phyloP scores from a whole-genome alignment of 345 rosid genomes.

The Dipteronia sinensis region DNA sequence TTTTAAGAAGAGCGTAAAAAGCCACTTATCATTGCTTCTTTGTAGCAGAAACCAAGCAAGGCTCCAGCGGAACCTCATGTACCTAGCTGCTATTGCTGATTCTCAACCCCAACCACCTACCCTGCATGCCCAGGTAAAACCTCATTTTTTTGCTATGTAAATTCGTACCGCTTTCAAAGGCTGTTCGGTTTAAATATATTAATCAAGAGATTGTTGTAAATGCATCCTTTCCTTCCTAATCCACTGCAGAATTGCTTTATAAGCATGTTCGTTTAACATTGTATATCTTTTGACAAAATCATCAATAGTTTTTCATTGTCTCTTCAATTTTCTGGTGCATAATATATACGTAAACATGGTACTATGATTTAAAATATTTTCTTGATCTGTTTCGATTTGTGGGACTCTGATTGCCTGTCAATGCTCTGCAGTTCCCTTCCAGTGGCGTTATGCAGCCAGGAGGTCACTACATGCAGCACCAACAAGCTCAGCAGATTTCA shows the following conservation, averaged over 20 bases:
- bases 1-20: background rate
- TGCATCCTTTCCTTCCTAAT: too few species aligned
- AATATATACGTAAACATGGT: background rate
- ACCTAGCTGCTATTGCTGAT: constrained; percentile 98
- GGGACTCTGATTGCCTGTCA: constrained; percentile 12
- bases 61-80: constrained; percentile 97
- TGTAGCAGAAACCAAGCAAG: constrained; percentile 86
- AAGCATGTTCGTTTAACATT: background rate
- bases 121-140: constrained; percentile 77
- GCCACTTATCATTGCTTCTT: constrained; percentile 9
- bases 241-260: background rate
- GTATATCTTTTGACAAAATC: background rate
- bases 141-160: background rate
- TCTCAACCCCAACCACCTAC: constrained; percentile 93
- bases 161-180: background rate
- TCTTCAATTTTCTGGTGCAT: constrained; percentile 6
- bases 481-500: constrained; percentile 89
- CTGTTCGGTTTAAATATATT: background rate
- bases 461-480: constrained; percentile 85
- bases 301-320: background rate
- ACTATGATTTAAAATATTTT: background rate
- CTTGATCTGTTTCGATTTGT: background rate
- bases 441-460: constrained; percentile 79
- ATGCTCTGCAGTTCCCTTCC: constrained; percentile 57
- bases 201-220: background rate